Percentiles rank a stretch among this genome's conserved stretches.
Evolutionary conservation across 2,329 filamentous ascomycete genomes (phyloP).

Genomic region (Decorospora gaudefroyi): DNA sequence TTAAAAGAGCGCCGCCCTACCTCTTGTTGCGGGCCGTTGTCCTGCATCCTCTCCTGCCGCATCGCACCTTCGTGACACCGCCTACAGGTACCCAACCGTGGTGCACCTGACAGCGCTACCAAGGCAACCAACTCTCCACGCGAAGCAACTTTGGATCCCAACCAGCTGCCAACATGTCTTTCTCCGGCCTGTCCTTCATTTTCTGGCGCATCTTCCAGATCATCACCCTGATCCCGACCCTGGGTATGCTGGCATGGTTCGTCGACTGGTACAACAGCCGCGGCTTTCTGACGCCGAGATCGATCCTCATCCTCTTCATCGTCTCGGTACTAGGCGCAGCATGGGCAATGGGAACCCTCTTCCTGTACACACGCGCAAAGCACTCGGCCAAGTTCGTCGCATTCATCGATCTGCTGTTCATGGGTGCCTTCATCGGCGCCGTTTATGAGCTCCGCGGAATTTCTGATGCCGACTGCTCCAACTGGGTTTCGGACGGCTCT

Average conservation of each 20-base stretch:
- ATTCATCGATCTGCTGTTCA: constrained; percentile 64
- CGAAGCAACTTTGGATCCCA: constrained; percentile 4
- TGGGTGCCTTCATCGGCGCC: constrained; percentile 65
- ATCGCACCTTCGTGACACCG: constrained; percentile 13
- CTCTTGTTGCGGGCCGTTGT: constrained; percentile 15
- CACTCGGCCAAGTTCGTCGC: constrained; percentile 64
- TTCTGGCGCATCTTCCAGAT: constrained; percentile 65
- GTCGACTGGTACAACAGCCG: constrained; percentile 62
- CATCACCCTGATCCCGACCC: constrained; percentile 64
- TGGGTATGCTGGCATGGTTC: constrained; percentile 66
- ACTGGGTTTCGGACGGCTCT: constrained; percentile 59
- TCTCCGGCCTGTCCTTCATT: constrained; percentile 63
- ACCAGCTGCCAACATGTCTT: constrained; percentile 47
- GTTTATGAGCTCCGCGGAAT: constrained; percentile 64
- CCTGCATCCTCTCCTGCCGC: constrained; percentile 15
- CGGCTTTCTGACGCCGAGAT: constrained; percentile 63
- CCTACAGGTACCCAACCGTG: constrained; percentile 9
- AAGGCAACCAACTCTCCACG: constrained; percentile 12
- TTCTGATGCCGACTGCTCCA: constrained; percentile 67
- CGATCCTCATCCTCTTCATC: constrained; percentile 68
- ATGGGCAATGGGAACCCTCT: constrained; percentile 64
- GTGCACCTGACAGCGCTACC: constrained; percentile 14
- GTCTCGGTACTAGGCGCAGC: constrained; percentile 64
- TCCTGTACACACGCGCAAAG: constrained; percentile 63
- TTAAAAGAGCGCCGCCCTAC: constrained; percentile 23